Evolutionary conservation across 1,284 basidiomycete genomes (phyloP).

Genomic region (Laetiporus sulphureus): DNA sequence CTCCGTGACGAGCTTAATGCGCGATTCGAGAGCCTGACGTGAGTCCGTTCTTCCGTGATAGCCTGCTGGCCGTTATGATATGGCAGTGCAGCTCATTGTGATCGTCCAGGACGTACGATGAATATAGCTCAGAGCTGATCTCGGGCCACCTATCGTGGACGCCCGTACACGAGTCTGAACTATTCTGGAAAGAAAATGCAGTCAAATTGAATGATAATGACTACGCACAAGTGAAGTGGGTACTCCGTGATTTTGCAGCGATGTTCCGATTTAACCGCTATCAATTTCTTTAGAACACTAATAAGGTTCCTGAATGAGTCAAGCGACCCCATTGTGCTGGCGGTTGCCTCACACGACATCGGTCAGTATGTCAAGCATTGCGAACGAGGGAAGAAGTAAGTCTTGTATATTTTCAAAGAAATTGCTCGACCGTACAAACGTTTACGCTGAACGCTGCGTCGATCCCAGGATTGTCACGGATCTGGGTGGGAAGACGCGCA

Average conservation of each 20-base stretch:
- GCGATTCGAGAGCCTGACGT: slow-evolving; percentile 88
- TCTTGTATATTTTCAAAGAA: background rate
- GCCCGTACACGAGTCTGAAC: slow-evolving; percentile 91
- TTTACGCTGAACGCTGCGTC: slow-evolving; percentile 5
- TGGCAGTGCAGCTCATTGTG: background rate
- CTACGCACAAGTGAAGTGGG: slow-evolving; percentile 74
- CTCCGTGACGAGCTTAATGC: slow-evolving; percentile 77
- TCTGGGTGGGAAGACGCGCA: slow-evolving; percentile 81
- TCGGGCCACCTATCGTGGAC: slow-evolving; percentile 93
- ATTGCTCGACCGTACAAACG: too few relatives aligned
- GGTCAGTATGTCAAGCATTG: slow-evolving; percentile 91
- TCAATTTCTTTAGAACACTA: slow-evolving; percentile 45
- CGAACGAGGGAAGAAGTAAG: slow-evolving; percentile 86
- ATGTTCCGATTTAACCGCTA: background rate
- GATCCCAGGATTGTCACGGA: slow-evolving; percentile 66
- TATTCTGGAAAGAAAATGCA: slow-evolving; percentile 98
- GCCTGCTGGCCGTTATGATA: background rate
- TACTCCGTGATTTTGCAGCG: slow-evolving; percentile 3
- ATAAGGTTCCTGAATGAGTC: slow-evolving; percentile 70
- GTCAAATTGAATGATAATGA: slow-evolving; percentile 77
- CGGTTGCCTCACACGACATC: slow-evolving; percentile 88
- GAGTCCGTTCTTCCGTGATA: slow-evolving; percentile 21
- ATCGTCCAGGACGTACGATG: slow-evolving; percentile 82
- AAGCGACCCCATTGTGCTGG: slow-evolving; percentile 69
- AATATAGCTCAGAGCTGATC: slow-evolving; percentile 87